These are phyloP conservation scores for Gyrodon lividus DNA, from an alignment of 768 basidiomycete species.

Conservation along the genomic window DNA sequence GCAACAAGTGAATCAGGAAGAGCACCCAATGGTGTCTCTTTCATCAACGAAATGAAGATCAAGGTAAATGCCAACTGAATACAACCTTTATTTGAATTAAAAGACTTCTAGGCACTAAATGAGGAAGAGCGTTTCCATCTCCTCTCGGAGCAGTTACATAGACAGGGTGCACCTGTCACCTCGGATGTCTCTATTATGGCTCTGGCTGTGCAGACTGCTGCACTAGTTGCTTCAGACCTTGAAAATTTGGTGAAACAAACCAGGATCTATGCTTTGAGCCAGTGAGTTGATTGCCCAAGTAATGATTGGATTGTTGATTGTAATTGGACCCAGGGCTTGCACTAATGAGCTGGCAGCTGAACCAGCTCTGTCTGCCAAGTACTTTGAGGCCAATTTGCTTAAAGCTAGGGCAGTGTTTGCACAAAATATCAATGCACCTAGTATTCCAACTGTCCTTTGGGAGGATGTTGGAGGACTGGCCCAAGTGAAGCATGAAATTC, in stretches of 20 bases:
- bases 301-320: background rate
- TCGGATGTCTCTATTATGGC: slow-evolving; percentile 75
- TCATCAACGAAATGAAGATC: slow-evolving; percentile 83
- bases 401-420: slow-evolving; percentile 78
- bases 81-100: background rate
- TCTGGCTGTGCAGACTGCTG: slow-evolving; percentile 87
- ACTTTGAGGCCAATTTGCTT: slow-evolving; percentile 72
- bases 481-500: slow-evolving; percentile 84
- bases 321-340: slow-evolving; percentile 3
- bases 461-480: slow-evolving; percentile 95
- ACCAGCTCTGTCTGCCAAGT: slow-evolving; percentile 39
- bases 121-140: slow-evolving; percentile 72
- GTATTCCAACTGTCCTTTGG: slow-evolving; percentile 94
- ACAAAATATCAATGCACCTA: slow-evolving; percentile 94
- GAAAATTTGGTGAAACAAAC: slow-evolving; percentile 64
- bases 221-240: slow-evolving; percentile 82
- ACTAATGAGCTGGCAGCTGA: slow-evolving; percentile 7
- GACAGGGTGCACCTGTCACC: slow-evolving; percentile 45
- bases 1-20: slow-evolving; percentile 69
- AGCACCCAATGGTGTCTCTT: slow-evolving; percentile 64
- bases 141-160: slow-evolving; percentile 41
- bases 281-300: slow-evolving; percentile 12
- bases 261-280: slow-evolving; percentile 41
- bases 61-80: slow-evolving; percentile 46
- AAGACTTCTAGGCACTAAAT: slow-evolving; percentile 62